phyloP scores from a whole-genome alignment of 345 rosid species.

The Linum trigynum region DNA sequence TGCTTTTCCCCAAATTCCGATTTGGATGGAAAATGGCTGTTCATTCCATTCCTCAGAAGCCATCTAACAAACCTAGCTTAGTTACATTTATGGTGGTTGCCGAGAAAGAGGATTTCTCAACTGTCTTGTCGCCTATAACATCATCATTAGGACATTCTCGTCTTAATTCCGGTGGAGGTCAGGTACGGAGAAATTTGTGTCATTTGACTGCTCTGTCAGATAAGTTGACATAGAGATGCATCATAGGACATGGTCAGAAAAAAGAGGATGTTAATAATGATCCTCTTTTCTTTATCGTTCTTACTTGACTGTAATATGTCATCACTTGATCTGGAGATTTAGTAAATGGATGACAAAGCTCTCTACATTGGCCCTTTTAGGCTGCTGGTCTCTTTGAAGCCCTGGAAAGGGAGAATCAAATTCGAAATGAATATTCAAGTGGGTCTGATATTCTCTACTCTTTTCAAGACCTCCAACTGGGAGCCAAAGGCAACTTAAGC shows the following conservation, averaged over 20 bases:
- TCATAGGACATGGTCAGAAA: not conserved
- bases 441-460: slow-evolving; percentile 61
- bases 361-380: slow-evolving; percentile 33
- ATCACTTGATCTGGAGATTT: slow-evolving; percentile 8
- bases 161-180: slow-evolving; percentile 31
- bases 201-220: not conserved
- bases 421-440: slow-evolving; percentile 50
- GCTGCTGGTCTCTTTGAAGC: slow-evolving; percentile 62
- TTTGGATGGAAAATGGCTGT: slow-evolving; percentile 75
- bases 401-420: slow-evolving; percentile 58
- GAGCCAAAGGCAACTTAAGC: slow-evolving; percentile 53
- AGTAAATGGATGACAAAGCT: slow-evolving; percentile 12
- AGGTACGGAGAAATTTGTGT: slow-evolving; percentile 33
- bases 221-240: not conserved
- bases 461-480: slow-evolving; percentile 65
- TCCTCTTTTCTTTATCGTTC: not conserved
- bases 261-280: not conserved
- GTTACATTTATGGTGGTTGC: slow-evolving; percentile 72
- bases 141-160: slow-evolving; percentile 37
- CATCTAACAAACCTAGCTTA: slow-evolving; percentile 40
- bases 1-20: slow-evolving; percentile 74
- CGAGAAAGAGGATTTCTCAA: slow-evolving; percentile 46
- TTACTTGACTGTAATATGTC: slow-evolving; percentile 5
- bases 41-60: slow-evolving; percentile 47
- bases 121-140: slow-evolving; percentile 37